These are phyloP conservation scores for Nakazawaea laoshanensis DNA, from an alignment of 805 yeast genomes.

Conservation along the genomic window DNA sequence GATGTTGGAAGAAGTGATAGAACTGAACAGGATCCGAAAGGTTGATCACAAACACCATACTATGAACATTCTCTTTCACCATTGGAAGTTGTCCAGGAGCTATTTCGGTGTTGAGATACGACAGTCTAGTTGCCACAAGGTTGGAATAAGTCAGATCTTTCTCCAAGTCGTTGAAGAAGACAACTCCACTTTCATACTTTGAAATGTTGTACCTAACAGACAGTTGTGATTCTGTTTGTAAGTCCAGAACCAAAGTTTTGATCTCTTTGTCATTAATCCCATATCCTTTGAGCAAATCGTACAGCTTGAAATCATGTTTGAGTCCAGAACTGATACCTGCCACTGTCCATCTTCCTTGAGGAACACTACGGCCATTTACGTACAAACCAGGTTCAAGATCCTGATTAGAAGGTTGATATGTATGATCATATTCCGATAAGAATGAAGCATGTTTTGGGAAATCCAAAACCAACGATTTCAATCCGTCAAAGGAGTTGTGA, in stretches of 20 bases:
- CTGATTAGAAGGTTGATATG: conserved; percentile 7
- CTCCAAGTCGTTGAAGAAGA: conserved; percentile 75
- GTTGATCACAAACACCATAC: conserved; percentile 60
- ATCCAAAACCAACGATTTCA: conserved; percentile 34
- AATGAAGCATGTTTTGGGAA: conserved; percentile 46
- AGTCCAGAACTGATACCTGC: conserved; percentile 31
- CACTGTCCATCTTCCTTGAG: conserved; percentile 33
- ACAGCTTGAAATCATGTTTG: conserved; percentile 24
- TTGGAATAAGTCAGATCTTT: conserved; percentile 43
- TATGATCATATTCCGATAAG: conserved; percentile 19
- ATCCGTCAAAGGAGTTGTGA: conserved; percentile 24
- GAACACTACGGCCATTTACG: conserved; percentile 60
- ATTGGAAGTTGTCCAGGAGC: conserved; percentile 58
- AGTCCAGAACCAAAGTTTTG: conserved; percentile 7
- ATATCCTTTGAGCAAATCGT: conserved; percentile 19
- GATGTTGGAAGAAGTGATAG: conserved; percentile 36
- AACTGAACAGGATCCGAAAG: conserved; percentile 46
- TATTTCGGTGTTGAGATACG: conserved; percentile 33
- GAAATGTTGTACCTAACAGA: conserved; percentile 17
- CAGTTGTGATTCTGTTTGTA: conserved; percentile 4
- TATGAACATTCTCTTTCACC: conserved; percentile 66
- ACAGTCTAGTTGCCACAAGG: conserved; percentile 34
- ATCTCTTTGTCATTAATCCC: conserved; percentile 26
- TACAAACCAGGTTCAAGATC: conserved; percentile 38
- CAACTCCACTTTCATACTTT: conserved; percentile 27